Evolutionary conservation across 768 basidiomycete species (phyloP).

Genomic region (Boletus vinaceobasis): DNA sequence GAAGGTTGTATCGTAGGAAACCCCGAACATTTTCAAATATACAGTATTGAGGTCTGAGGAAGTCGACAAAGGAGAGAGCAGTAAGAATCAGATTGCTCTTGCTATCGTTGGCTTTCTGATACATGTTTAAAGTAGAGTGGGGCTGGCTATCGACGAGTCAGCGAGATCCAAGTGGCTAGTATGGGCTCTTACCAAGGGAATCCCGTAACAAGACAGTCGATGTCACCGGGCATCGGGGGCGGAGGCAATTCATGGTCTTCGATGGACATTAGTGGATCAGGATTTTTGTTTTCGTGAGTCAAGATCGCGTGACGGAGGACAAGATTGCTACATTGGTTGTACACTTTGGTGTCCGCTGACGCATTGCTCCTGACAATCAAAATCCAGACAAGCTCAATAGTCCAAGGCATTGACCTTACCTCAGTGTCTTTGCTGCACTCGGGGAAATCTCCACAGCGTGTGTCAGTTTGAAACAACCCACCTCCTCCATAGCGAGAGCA

Average conservation of each 20-base stretch:
- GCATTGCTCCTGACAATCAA: constrained; percentile 42
- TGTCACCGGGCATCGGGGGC: constrained; percentile 48
- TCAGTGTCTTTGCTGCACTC: constrained; percentile 64
- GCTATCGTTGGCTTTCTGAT: constrained; percentile 57
- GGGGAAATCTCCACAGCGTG: constrained; percentile 75
- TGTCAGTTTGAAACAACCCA: constrained; percentile 54
- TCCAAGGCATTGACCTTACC: constrained; percentile 36
- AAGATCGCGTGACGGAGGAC: constrained; percentile 59
- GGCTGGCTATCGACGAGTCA: constrained; percentile 53
- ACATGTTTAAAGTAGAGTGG: constrained; percentile 74
- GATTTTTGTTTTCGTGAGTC: constrained; percentile 38
- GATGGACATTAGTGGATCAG: constrained; percentile 38
- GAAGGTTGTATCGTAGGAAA: constrained; percentile 40
- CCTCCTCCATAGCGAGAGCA: constrained; percentile 51
- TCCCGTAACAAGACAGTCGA: constrained; percentile 64
- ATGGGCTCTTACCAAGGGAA: constrained; percentile 63
- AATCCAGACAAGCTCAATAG: background rate
- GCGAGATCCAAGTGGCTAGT: background rate
- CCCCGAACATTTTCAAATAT: constrained; percentile 50
- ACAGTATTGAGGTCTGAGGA: constrained; percentile 39
- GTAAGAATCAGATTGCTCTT: constrained; percentile 71
- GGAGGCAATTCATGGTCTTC: constrained; percentile 40
- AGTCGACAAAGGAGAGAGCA: constrained; percentile 43
- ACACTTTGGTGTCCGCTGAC: constrained; percentile 48
- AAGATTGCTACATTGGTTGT: constrained; percentile 70